Base-by-base conservation (phyloP, 2,329 filamentous ascomycete species). In the Monosporascus ibericus region DNA sequence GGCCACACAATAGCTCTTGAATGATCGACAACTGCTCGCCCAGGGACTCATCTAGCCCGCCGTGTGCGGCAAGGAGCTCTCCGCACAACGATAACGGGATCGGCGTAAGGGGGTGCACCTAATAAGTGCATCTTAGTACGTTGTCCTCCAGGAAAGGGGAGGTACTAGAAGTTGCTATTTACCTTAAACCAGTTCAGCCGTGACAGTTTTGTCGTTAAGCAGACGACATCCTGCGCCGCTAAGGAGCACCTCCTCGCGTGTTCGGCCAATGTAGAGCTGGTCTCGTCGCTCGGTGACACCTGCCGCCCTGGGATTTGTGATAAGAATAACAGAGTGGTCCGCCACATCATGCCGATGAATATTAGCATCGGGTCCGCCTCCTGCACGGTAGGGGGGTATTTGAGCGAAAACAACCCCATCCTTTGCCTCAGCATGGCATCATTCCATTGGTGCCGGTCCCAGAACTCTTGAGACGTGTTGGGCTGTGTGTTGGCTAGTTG, bases 311-410 rank as follows among this genome's bases (percentile, higher is more conserved):
- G 22, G 11, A 59, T 47, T 44, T 59, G 57, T 24, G 57, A 55
- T 50, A 57, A 55, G 53, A 57, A 59, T 30, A 59, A 53, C 1
- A 59, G 51, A 6, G 55, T 52, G 38, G 57, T 59, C 22, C 55
- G 53, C 57, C 57, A 59, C 55, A 59, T 59, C 55, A 59, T 57
- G 55, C 55, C 52, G 34, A 59, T 59, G 34, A 59, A 59, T 38
- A 59, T 55, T 11, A 59, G 44, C 57, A 59, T 59, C 14, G 57
- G 55, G 27, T 59, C 57, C 2, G 55, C 55, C 25, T 59, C 57
- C 36, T 59, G 57, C 8, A 49, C 39, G 15, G 50, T 47, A 18
- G 27, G 30, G n/a, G 57, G 57, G 44, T 57, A 57, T 18, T 54
- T 57, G 8, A 52, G 18, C 6, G 55, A 52, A 36, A 59, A 59